These are phyloP conservation scores for Eudorina sp. DNA, from an alignment of 139 green algal species.

Conservation along the genomic window DNA sequence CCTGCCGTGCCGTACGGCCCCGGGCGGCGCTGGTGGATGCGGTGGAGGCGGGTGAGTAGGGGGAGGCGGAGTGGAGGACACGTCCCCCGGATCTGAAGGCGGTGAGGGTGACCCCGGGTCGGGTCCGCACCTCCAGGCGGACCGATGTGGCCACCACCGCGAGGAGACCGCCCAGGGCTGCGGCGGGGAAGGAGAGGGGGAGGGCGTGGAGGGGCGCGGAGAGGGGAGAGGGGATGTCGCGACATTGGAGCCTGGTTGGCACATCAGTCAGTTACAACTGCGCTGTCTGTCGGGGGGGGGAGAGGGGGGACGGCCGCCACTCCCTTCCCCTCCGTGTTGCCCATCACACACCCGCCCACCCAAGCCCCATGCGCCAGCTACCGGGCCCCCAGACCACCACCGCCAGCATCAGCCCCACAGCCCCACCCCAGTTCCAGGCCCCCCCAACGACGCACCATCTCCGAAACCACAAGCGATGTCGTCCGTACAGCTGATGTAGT, in stretches of 20 bases:
- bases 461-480: constrained; percentile 35
- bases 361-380: no score
- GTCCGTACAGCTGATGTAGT: constrained; percentile 56
- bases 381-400: no score
- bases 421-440: no score
- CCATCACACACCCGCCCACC: no score
- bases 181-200: not conserved
- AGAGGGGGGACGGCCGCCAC: not conserved
- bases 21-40: not conserved
- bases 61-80: not conserved
- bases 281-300: no score
- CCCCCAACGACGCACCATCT: no score
- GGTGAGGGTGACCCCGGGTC: not conserved
- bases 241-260: no score
- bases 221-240: constrained; percentile 27
- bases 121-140: constrained; percentile 21
- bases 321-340: no score
- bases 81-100: constrained; percentile 27
- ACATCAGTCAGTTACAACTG: no score
- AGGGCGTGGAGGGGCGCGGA: constrained; percentile 26
- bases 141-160: constrained; percentile 62
- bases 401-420: not conserved
- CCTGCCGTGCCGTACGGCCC: no score
- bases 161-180: constrained; percentile 66
- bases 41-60: not conserved